phyloP scores from a whole-genome alignment of 2,329 filamentous ascomycete species.

The Ophiosphaerella korrae region DNA sequence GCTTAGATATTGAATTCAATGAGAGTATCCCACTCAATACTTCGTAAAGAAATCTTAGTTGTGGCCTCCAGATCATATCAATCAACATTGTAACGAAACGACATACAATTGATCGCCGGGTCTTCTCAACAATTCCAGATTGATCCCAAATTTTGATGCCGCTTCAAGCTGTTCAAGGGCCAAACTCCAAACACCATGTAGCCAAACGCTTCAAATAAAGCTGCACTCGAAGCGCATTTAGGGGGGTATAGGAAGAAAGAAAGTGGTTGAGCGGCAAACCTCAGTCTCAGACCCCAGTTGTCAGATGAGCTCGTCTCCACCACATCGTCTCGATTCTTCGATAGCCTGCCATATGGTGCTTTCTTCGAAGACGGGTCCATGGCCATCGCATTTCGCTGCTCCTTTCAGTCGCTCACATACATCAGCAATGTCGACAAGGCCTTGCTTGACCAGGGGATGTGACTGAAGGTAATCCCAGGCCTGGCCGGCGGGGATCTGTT shows the following conservation, averaged over 20 bases:
- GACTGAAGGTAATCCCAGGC: conserved; percentile 89
- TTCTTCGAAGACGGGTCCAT: conserved; percentile 85
- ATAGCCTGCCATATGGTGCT: conserved; percentile 74
- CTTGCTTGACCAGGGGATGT: conserved; percentile 76
- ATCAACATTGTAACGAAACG: too few relatives aligned
- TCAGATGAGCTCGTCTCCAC: conserved; percentile 76
- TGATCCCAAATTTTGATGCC: background rate
- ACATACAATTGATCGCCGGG: background rate
- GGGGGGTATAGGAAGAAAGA: conserved; percentile 1
- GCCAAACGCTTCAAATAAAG: background rate
- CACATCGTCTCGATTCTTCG: conserved; percentile 75
- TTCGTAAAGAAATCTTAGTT: too few relatives aligned
- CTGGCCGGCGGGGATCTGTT: conserved; percentile 48
- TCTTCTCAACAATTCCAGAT: too few relatives aligned
- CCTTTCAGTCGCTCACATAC: conserved; percentile 80
- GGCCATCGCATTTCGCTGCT: conserved; percentile 80
- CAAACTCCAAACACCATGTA: conserved; percentile 3
- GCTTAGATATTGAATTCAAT: too few relatives aligned
- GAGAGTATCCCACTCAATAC: too few relatives aligned
- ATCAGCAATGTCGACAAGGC: conserved; percentile 78
- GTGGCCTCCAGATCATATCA: too few relatives aligned
- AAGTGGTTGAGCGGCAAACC: background rate
- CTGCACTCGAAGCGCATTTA: background rate
- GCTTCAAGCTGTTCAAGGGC: background rate
- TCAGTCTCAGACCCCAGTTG: background rate